These are phyloP conservation scores for Trichoderma afroharzianum DNA, from an alignment of 2,329 filamentous ascomycete genomes.

Conservation along the genomic window DNA sequence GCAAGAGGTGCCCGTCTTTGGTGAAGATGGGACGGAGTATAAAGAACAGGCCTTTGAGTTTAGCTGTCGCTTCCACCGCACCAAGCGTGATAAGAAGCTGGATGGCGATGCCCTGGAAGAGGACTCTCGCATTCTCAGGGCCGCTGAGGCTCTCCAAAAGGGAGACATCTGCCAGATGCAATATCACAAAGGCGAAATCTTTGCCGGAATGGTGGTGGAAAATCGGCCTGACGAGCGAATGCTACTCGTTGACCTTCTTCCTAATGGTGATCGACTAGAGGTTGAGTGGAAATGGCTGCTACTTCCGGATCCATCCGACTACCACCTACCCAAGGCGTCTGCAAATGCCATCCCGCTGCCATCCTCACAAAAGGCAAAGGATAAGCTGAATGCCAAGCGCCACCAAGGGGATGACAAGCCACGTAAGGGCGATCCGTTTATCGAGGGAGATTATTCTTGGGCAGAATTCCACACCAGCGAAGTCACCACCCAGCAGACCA, in stretches of 20 bases:
- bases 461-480: conserved; percentile 72
- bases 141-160: conserved; percentile 63
- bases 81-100: conserved; percentile 76
- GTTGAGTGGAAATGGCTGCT: conserved; percentile 82
- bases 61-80: conserved; percentile 88
- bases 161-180: conserved; percentile 87
- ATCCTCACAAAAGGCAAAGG: conserved; percentile 56
- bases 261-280: conserved; percentile 72
- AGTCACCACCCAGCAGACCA: conserved; percentile 58
- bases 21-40: conserved; percentile 87
- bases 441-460: conserved; percentile 61
- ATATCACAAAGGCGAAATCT: conserved; percentile 78
- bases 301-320: conserved; percentile 67
- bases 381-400: conserved; percentile 65
- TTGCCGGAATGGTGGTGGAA: conserved; percentile 82
- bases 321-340: conserved; percentile 70
- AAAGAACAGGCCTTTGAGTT: conserved; percentile 90
- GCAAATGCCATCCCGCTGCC: conserved; percentile 69
- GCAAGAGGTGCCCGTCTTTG: conserved; percentile 79
- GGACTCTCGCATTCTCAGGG: conserved; percentile 63
- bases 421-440: conserved; percentile 62
- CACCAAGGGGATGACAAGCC: conserved; percentile 58
- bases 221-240: conserved; percentile 73
- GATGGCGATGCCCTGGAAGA: conserved; percentile 67
- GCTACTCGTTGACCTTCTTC: conserved; percentile 76